Conservation (phyloP, 1,284 basidiomycete genomes). For the Pascua sp. region DNA sequence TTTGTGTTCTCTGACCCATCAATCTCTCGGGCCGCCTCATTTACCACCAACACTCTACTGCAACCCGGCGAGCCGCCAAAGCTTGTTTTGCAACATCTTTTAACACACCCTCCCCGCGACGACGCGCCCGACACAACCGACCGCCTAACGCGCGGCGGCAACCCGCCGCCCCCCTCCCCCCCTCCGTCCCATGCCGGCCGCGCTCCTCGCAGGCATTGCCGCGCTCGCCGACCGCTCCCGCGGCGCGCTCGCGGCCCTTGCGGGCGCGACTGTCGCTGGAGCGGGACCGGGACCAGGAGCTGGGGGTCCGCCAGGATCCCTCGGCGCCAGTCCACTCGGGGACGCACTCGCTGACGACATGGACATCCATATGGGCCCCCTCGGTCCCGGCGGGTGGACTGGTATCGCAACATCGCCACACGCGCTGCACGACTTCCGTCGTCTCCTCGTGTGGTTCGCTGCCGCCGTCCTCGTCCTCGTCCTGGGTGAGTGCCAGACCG, state of each 20-base stretch:
- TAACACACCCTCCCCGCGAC: not conserved
- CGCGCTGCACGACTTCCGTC: constrained; percentile 24
- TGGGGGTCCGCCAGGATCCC: no score
- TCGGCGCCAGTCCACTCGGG: not conserved
- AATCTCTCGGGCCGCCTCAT: no score
- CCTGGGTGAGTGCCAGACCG: constrained; percentile 26
- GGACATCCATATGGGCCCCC: not conserved
- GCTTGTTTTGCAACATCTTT: not conserved
- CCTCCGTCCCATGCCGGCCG: constrained; percentile 18
- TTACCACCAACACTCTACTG: no score
- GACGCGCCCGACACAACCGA: not conserved
- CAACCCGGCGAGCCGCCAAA: no score
- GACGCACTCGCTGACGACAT: constrained; percentile 2
- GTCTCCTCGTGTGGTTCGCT: constrained; percentile 35
- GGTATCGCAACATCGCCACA: constrained; percentile 4
- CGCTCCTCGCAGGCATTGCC: constrained; percentile 16
- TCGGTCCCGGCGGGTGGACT: constrained; percentile 2
- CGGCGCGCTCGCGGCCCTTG: constrained; percentile 17
- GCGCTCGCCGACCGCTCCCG: constrained; percentile 20
- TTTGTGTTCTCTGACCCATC: no score
- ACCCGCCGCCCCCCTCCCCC: not conserved
- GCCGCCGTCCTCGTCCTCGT: constrained; percentile 32
- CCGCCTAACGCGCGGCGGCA: not conserved
- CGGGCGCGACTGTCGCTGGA: constrained; percentile 5
- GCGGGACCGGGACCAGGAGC: no score